A percentile compares a stretch with the other conserved stretches of the same genome.
Conservation (phyloP, 441 rosid species). For the Brassica balearica region DNA sequence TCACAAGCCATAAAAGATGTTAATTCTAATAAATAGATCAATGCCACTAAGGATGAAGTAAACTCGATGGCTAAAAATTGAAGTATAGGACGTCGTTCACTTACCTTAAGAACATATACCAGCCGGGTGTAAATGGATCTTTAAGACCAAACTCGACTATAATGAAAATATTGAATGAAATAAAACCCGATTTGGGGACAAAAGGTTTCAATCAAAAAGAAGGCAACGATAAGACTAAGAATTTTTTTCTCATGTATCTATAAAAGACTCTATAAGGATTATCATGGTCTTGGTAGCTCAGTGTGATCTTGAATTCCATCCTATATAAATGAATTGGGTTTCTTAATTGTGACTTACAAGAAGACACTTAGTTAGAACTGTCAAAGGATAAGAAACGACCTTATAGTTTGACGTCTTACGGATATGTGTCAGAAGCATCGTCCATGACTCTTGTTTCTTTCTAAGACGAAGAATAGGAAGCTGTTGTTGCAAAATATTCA, state of each 20-base stretch:
- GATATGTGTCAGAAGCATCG: too few relatives aligned
- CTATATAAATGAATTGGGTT: too few relatives aligned
- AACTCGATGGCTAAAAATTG: not conserved
- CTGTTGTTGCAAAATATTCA: too few relatives aligned
- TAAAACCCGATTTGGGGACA: not conserved
- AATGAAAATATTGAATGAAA: not conserved
- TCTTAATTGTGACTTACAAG: not conserved
- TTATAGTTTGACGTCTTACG: too few relatives aligned
- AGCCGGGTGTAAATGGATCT: not conserved
- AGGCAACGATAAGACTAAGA: not conserved
- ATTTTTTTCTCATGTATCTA: not conserved
- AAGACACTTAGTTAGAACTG: too few relatives aligned
- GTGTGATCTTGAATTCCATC: not conserved
- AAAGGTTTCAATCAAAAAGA: not conserved
- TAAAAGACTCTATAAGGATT: not conserved
- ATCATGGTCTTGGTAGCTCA: not conserved
- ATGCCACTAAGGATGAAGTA: not conserved
- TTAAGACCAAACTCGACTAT: not conserved
- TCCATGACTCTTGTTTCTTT: too few relatives aligned
- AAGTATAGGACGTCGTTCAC: not conserved
- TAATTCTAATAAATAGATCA: too few relatives aligned
- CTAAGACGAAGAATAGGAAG: too few relatives aligned
- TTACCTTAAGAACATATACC: not conserved
- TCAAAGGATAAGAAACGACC: too few relatives aligned
- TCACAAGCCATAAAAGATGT: not conserved